Evolutionary conservation across 1,139 yeast genomes (phyloP), one percentile per base, ranked within the genome.

Genomic region (Kazachstania sp.): DNA sequence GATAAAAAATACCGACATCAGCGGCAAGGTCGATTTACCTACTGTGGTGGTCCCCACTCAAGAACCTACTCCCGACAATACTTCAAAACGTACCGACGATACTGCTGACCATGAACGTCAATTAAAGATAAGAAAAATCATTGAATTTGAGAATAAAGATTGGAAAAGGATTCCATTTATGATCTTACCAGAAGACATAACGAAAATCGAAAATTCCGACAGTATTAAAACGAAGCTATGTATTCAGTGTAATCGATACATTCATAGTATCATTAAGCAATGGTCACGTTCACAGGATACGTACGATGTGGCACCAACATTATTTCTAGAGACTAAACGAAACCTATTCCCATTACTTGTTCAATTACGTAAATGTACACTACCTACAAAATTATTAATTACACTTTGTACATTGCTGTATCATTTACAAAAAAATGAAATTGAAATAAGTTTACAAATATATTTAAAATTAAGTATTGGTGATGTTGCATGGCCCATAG

Each of bases 401-500:
- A 76, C 86, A 0, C 64, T 87, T 20, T 70, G 81, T 1, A 81
- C 87, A 0, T 75, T 84, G 1, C 58, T 83, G 7, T 72, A 75
- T 58, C 73, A 82, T 56, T 46, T 85, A 19, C 95, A 87, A 63
- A 44, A 48, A 15, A 61, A 67, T 16, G 72, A 82, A 35, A 81
- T 64, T 56, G 66, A 69, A 37, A 70, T 70, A 45, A 90, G 95
- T 4, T 77, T 78, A 51, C 86, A 84, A 56, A 72, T 81, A 36
- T 87, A 87, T 61, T 71, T 86, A 73, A 77, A 83, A 54, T 68
- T 87, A 53, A 83, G 94, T 59, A 81, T 87, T 32, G 96, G 96
- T 1, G 86, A 86, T 55, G 87, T 85, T 1, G 92, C 95, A 2
- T 87, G 95, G 95, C 96, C 96, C 2, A 84, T 87, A 52, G 96